Percentiles rank a stretch among this genome's conserved stretches.
Conservation (phyloP, 148 eudicot species). For the Suaeda aralocaspica region DNA sequence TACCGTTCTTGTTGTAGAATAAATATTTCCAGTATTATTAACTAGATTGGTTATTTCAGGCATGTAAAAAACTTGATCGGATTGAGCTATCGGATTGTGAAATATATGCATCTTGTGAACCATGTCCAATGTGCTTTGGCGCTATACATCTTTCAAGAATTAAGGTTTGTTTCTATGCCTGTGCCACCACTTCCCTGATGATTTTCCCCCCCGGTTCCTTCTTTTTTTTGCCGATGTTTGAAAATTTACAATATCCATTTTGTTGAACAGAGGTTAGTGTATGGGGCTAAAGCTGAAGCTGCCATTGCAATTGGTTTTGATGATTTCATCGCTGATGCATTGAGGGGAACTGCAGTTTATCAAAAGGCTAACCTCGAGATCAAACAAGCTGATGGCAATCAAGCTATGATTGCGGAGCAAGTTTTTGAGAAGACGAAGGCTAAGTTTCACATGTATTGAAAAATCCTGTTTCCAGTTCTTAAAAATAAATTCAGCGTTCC, state of each 20-base stretch:
- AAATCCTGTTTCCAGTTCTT: conserved; percentile 1
- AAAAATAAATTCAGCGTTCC: conserved; percentile 8
- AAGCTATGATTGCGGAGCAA: conserved; percentile 69
- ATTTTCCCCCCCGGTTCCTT: background rate
- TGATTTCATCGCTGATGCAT: conserved; percentile 80
- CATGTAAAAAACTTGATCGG: conserved; percentile 74
- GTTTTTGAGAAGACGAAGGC: conserved; percentile 86
- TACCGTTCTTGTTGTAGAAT: background rate
- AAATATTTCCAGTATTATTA: background rate
- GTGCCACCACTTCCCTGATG: background rate
- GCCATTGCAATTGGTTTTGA: conserved; percentile 82
- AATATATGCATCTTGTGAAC: conserved; percentile 89
- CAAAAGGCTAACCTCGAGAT: conserved; percentile 80
- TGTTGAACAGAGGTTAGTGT: conserved; percentile 56
- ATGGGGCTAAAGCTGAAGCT: conserved; percentile 87
- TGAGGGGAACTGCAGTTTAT: conserved; percentile 81
- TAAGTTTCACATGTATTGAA: conserved; percentile 58
- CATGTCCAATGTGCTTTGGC: conserved; percentile 92
- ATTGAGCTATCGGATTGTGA: conserved; percentile 81
- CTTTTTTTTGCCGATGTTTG: background rate
- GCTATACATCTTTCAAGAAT: conserved; percentile 76
- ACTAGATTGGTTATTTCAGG: conserved; percentile 37
- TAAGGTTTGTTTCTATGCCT: conserved; percentile 52
- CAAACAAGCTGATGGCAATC: conserved; percentile 75
- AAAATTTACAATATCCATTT: background rate